Evolutionary conservation across 371 early-diverging fungal genomes (phyloP).

Genomic region (Umbelopsis sp.): DNA sequence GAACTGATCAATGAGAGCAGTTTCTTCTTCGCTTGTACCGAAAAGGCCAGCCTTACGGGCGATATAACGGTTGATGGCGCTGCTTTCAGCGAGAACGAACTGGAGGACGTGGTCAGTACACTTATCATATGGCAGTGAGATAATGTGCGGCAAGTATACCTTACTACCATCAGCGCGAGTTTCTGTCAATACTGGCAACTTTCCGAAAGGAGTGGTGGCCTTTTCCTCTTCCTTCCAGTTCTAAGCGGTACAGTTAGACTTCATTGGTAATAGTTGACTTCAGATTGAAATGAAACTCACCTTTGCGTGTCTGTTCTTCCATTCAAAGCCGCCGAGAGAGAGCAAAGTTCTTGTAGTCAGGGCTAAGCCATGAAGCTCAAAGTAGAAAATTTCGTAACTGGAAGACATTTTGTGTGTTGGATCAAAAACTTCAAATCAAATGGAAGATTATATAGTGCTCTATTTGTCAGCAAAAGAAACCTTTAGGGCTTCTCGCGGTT

Average conservation of each 20-base stretch:
- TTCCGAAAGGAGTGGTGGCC: slow-evolving; percentile 4
- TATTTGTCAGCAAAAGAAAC: neutral
- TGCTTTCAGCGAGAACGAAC: slow-evolving; percentile 21
- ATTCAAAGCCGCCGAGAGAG: slow-evolving; percentile 7
- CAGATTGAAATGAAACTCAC: neutral
- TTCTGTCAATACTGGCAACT: slow-evolving; percentile 16
- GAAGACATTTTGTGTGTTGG: neutral
- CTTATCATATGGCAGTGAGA: neutral
- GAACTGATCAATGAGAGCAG: slow-evolving; percentile 21
- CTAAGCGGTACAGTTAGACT: neutral
- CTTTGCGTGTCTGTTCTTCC: slow-evolving; percentile 8
- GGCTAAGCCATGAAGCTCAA: slow-evolving; percentile 12
- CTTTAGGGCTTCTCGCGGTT: neutral
- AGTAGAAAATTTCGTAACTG: slow-evolving; percentile 16
- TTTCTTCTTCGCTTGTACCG: slow-evolving; percentile 9
- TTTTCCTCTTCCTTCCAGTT: slow-evolving; percentile 18
- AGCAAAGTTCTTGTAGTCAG: slow-evolving; percentile 8
- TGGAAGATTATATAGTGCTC: neutral
- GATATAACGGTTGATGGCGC: slow-evolving; percentile 19
- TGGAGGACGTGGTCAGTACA: neutral
- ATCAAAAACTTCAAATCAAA: neutral
- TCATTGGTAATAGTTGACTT: too few species aligned
- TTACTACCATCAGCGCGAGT: slow-evolving; percentile 17
- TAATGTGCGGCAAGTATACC: neutral
- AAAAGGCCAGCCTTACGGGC: slow-evolving; percentile 10